Evolutionary conservation across 1,139 yeast species (phyloP).

Genomic region (Yamadazyma spencermartinsiae): DNA sequence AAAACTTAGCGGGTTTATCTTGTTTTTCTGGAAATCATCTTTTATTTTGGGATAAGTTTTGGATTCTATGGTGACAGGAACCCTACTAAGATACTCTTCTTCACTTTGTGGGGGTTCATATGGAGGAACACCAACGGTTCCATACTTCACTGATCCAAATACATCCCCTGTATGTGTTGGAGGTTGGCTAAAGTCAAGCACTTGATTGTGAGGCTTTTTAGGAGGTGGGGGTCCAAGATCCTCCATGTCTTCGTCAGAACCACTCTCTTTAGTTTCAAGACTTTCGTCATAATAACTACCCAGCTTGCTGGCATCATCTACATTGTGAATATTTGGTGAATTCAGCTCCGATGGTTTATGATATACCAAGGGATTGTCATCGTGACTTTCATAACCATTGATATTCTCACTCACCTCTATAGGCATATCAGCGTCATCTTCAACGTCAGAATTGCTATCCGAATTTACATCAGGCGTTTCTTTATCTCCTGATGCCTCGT

Average conservation of each 20-base stretch:
- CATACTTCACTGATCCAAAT: constrained; percentile 1
- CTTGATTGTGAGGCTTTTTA: not conserved
- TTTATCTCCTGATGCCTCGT: not conserved
- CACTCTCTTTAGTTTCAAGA: not conserved
- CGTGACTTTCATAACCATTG: not conserved
- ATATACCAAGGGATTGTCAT: not conserved
- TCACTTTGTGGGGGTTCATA: constrained; percentile 7
- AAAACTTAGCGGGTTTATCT: constrained; percentile 23
- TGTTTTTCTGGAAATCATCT: constrained; percentile 14
- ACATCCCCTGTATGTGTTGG: not conserved
- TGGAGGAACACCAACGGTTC: constrained; percentile 31
- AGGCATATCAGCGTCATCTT: not conserved
- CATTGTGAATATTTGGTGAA: not conserved
- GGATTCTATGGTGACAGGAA: constrained; percentile 16
- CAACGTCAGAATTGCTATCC: not conserved
- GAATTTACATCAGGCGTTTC: not conserved
- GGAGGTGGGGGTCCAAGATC: constrained; percentile 2
- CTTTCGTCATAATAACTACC: not conserved
- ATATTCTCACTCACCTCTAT: not conserved
- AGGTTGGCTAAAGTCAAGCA: not conserved
- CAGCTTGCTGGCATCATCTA: not conserved
- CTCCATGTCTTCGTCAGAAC: not conserved
- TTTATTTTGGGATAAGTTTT: constrained; percentile 20
- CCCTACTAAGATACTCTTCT: constrained; percentile 13
- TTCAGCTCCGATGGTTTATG: not conserved